These are phyloP conservation scores for Ceratobasidium sp. DNA, from an alignment of 1,284 basidiomycete species.

Conservation along the genomic window DNA sequence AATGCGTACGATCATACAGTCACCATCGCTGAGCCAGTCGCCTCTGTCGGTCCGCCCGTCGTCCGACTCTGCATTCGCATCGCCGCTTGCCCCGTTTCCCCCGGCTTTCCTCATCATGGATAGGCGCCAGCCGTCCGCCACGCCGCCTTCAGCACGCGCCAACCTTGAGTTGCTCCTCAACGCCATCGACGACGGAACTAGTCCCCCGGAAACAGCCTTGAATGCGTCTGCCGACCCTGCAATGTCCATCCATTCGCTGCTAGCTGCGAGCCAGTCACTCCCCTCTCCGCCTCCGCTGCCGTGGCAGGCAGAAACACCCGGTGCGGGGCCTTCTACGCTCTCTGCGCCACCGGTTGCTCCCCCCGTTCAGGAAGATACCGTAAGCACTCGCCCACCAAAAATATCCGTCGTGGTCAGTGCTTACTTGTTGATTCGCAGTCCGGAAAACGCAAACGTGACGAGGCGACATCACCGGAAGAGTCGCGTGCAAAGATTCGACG, in stretches of 20 bases:
- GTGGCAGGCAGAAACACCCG: slow-evolving; percentile 14
- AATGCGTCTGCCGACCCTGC: slow-evolving; percentile 5
- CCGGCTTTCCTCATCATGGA: slow-evolving; percentile 19
- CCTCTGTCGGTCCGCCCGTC: slow-evolving; percentile 4
- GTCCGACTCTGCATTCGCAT: neutral
- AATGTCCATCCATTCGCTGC: slow-evolving; percentile 29
- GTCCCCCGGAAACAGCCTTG: neutral
- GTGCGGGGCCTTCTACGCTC: slow-evolving; percentile 7
- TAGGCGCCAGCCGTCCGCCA: slow-evolving; percentile 10
- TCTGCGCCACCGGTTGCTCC: neutral
- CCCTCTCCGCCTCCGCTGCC: slow-evolving; percentile 21
- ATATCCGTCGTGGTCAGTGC: neutral
- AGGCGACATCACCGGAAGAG: slow-evolving; percentile 29
- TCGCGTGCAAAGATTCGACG: slow-evolving; percentile 31
- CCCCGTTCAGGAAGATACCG: neutral
- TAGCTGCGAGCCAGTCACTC: slow-evolving; percentile 24
- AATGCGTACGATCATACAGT: slow-evolving; percentile 24
- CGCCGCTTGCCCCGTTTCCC: slow-evolving; percentile 10
- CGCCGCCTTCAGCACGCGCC: slow-evolving; percentile 29
- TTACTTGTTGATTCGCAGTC: slow-evolving; percentile 11
- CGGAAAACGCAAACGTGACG: slow-evolving; percentile 37
- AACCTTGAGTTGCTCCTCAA: slow-evolving; percentile 39
- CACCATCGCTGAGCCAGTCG: slow-evolving; percentile 12
- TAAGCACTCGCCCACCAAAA: neutral
- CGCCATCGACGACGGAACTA: slow-evolving; percentile 32